Percentiles rank a stretch among this genome's conserved stretches.
Conservation (phyloP, 2,329 filamentous ascomycete species). For the Zarea fungicola region DNA sequence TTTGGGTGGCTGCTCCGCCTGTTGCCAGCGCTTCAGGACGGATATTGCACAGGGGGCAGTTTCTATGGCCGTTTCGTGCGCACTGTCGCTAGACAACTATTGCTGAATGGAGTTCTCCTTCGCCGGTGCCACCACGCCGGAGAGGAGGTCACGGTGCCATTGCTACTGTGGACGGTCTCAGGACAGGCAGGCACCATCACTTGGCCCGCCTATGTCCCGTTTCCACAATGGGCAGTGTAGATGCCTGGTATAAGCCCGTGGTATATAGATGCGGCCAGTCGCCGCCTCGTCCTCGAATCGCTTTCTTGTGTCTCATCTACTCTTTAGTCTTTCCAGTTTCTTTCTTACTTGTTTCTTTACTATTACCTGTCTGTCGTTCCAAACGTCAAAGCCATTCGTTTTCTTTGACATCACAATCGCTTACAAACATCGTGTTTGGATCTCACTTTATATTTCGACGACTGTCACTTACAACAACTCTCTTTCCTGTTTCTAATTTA, state of each 20-base stretch:
- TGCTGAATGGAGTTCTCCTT: not conserved
- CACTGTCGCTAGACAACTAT: not conserved
- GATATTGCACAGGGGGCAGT: constrained; percentile 8
- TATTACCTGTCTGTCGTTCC: constrained; percentile 7
- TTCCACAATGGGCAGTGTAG: not conserved
- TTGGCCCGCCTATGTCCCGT: not conserved
- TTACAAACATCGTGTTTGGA: constrained; percentile 16
- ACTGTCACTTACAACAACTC: constrained; percentile 2
- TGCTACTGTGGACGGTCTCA: not conserved
- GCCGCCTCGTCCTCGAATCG: not conserved
- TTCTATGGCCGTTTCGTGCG: not conserved
- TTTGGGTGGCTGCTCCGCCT: constrained; percentile 8
- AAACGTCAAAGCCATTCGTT: constrained; percentile 52
- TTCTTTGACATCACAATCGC: constrained; percentile 37
- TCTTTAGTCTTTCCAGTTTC: constrained; percentile 8
- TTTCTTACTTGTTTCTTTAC: constrained; percentile 9
- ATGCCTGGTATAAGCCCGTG: not conserved
- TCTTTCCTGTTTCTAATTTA: constrained; percentile 18
- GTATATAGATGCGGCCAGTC: constrained; percentile 14
- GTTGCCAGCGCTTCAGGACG: constrained; percentile 11
- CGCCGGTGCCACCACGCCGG: not conserved
- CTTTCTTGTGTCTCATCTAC: constrained; percentile 7
- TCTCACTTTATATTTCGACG: constrained; percentile 2
- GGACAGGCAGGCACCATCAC: not conserved
- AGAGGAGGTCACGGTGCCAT: not conserved